Base-by-base conservation (phyloP, 139 green algal species). In the Dunaliella primolecta region DNA sequence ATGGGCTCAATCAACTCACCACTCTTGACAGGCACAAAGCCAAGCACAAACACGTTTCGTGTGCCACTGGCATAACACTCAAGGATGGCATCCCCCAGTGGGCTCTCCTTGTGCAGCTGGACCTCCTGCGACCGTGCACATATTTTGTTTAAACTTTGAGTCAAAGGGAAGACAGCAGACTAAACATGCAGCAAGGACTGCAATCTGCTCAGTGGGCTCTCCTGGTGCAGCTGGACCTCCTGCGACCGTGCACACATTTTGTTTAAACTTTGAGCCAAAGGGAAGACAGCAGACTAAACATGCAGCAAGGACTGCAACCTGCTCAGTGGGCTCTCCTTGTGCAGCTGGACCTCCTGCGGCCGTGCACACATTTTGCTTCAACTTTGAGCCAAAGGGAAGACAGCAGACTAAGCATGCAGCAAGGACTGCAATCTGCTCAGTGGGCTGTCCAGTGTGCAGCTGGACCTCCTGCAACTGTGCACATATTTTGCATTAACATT, bases 31-130 rank as follows among this genome's bases (percentile, higher is more conserved):
- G 96, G 93, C 78, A 99, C 95, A 91, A 98, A 99, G 25, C 97
- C 97, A 31, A 99, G 92, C 72, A 94, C 91, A 90, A 99, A 99
- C 2, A 98, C 91, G 89, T 99, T 99, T 74, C 95, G 90, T 27
- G 84, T 93, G 72, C 95, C 96, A 46, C 89, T 95, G 82, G 94
- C 92, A 89, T 99, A 99, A 92, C 97, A 99, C 92, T 99, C 97
- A 29, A 99, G 91, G 76, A 98, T 88, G 1, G 95, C 95, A 15
- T 99, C 96, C 0, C 97, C 97, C 34, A 99, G 92, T 1, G 97
- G 97, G 35, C 86, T 95, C 88, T 98, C 93, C 83, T 91, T 93
- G 91, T 99, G 97, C 83, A 99, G 93, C 83, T 92, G 84, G 24
- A 98, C 94, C 87, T 99, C 95, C 75, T 85, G 81, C 89, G 32